Base-by-base conservation (phyloP, 805 yeast species). In the Hanseniaspora thailandica region DNA sequence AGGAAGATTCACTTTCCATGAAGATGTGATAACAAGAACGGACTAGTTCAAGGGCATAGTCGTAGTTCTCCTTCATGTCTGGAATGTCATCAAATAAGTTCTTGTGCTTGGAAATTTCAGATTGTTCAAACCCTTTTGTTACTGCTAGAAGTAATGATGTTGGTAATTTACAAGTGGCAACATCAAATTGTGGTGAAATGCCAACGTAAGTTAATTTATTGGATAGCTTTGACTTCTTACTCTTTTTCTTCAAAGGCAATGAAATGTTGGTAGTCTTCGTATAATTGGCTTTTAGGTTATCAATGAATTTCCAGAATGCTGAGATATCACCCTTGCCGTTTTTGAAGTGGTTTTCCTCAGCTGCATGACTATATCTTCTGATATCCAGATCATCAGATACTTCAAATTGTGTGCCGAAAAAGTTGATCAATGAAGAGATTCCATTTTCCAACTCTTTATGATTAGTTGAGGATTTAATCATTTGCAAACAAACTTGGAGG, bases 141-240 rank as follows among this genome's bases (percentile, higher is more conserved):
- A 96, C 94, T 26, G 96, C 96, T 51, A 87, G 69, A 0, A 95
- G 93, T 56, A 89, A 75, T 57, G 85, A 73, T 0, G 96, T 96
- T 54, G 96, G 95, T 63, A 85, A 78, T 67, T 87, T 88, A 66
- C 97, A 89, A 25, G 87, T 96, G 56, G 86, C 71, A 67, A 89
- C 96, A 64, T 89, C 96, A 95, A 89, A 86, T 63, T 86, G 87
- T 17, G 80, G 70, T 20, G 9, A 15, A 9, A 3, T 22, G 3
- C 6, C 17, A 17, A 43, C 10, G 9, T 28, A 28, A n/a, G 9
- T 17, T 6, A 40, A 43, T 28, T 43, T 26, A 25, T 28, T 38
- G 59, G 68, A 76, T 4, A 95, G 94, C 35, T 66, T 64, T 0
- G 94, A 80, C 53, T 76, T 71, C 28, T 73, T 66, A 6, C 84